phyloP scores from a whole-genome alignment of 345 rosid genomes.

The Kernera saxatilis region DNA sequence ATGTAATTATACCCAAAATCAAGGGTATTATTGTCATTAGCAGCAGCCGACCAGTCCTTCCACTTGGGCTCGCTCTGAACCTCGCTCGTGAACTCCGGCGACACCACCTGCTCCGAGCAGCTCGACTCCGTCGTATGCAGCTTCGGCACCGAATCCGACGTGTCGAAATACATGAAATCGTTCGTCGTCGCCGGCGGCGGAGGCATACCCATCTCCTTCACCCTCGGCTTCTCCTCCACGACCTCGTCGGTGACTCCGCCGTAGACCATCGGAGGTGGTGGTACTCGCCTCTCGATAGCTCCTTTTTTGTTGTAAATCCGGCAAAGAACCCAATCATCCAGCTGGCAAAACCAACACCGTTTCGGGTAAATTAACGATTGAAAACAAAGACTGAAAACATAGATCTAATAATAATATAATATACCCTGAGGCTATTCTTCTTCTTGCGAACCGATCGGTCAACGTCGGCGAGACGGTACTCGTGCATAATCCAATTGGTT shows the following conservation, averaged over 20 bases:
- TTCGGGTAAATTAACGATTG: not conserved
- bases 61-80: constrained; percentile 82
- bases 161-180: constrained; percentile 45
- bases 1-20: constrained; percentile 48
- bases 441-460: constrained; percentile 87
- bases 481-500: constrained; percentile 99
- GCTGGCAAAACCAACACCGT: constrained; percentile 37
- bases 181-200: constrained; percentile 26
- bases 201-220: constrained; percentile 21
- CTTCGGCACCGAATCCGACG: constrained; percentile 83
- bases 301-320: constrained; percentile 98
- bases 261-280: constrained; percentile 9
- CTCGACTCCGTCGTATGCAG: constrained; percentile 86
- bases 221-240: constrained; percentile 21
- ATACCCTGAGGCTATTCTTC: constrained; percentile 80
- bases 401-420: not conserved
- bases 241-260: constrained; percentile 9
- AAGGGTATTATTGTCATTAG: constrained; percentile 23
- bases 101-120: constrained; percentile 91
- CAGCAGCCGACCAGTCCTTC: constrained; percentile 44
- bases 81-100: constrained; percentile 88
- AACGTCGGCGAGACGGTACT: constrained; percentile 89
- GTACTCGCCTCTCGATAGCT: constrained; percentile 44
- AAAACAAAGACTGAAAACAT: not conserved
- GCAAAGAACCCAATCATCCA: constrained; percentile 97